These are phyloP conservation scores for Macrotyloma uniflorum DNA, from an alignment of 306 rosid genomes.

Conservation along the genomic window DNA sequence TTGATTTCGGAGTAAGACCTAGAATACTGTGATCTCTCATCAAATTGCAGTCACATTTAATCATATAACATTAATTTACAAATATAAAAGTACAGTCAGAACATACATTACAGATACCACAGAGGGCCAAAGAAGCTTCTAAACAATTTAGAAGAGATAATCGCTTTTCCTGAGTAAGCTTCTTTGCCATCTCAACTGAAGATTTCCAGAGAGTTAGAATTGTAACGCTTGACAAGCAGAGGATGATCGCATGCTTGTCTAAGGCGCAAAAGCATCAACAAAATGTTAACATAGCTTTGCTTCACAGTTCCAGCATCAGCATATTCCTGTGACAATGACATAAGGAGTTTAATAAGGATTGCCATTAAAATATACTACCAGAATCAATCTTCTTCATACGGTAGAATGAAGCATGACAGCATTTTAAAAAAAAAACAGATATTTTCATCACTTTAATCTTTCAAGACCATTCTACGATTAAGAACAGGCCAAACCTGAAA, in stretches of 20 bases:
- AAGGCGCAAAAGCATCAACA: conserved; percentile 97
- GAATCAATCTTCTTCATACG: neutral
- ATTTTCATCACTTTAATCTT: conserved; percentile 21
- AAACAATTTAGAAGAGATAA: conserved; percentile 64
- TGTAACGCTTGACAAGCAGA: conserved; percentile 75
- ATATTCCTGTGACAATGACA: conserved; percentile 57
- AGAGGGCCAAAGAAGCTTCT: conserved; percentile 86
- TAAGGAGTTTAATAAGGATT: conserved; percentile 4
- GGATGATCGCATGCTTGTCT: conserved; percentile 99
- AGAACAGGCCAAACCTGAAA: conserved; percentile 66
- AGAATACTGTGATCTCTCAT: neutral
- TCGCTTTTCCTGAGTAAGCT: conserved; percentile 75
- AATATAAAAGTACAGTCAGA: neutral
- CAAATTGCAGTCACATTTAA: neutral
- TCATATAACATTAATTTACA: neutral
- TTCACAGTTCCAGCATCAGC: conserved; percentile 99
- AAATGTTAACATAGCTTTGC: conserved; percentile 95
- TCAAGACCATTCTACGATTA: conserved; percentile 1
- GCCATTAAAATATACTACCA: neutral
- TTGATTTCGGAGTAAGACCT: neutral
- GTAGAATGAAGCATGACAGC: neutral
- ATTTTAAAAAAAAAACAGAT: neutral
- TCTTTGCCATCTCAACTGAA: conserved; percentile 77
- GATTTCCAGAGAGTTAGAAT: conserved; percentile 82
- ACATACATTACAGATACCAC: conserved; percentile 92